Evolutionary conservation across 2,329 filamentous ascomycete species (phyloP).

Genomic region (Rhynchosporium agropyri): DNA sequence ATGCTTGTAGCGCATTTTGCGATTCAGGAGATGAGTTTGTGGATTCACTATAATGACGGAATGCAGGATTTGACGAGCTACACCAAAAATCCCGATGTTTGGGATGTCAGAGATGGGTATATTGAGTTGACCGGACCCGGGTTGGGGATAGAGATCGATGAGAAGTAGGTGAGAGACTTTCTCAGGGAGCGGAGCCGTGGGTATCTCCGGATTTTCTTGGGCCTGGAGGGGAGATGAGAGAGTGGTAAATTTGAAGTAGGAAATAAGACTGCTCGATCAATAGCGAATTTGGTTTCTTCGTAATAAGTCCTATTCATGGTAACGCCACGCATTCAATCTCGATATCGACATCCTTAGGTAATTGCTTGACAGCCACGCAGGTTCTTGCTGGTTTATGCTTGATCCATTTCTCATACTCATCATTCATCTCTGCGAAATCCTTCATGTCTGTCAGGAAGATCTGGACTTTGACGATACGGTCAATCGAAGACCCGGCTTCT

Average conservation of each 20-base stretch:
- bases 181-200: slow-evolving; percentile 64
- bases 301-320: slow-evolving; percentile 42
- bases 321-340: slow-evolving; percentile 90
- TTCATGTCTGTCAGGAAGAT: slow-evolving; percentile 93
- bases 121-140: slow-evolving; percentile 63
- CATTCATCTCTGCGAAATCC: slow-evolving; percentile 85
- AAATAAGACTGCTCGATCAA: background rate
- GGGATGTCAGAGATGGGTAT: slow-evolving; percentile 67
- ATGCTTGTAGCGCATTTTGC: slow-evolving; percentile 60
- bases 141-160: slow-evolving; percentile 71
- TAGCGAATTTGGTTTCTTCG: background rate
- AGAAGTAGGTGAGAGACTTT: slow-evolving; percentile 65
- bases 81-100: slow-evolving; percentile 64
- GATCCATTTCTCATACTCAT: slow-evolving; percentile 82
- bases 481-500: slow-evolving; percentile 76
- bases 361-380: slow-evolving; percentile 86
- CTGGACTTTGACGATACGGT: slow-evolving; percentile 86
- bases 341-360: slow-evolving; percentile 83
- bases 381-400: slow-evolving; percentile 82
- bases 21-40: slow-evolving; percentile 78
- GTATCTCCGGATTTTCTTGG: slow-evolving; percentile 67
- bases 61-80: slow-evolving; percentile 68
- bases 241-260: slow-evolving; percentile 57
- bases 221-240: slow-evolving; percentile 65
- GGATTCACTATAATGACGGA: slow-evolving; percentile 77